Conservation (phyloP, 2,329 filamentous ascomycete genomes). For the Elsinoe necatrix region DNA sequence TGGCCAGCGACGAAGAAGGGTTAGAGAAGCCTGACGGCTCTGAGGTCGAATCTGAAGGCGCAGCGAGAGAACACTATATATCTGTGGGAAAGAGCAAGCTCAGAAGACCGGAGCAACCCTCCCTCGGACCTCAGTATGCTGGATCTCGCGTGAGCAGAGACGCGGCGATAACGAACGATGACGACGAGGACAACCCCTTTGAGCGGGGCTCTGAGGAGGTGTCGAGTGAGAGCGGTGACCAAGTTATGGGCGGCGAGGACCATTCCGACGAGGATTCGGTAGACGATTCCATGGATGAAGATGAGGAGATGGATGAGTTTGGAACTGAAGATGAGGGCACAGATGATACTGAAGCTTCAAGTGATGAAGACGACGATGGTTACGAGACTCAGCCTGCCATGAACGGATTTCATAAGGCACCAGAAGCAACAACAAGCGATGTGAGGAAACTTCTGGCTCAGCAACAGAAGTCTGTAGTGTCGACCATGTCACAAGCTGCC, state of each 20-base stretch:
- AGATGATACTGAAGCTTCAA: slow-evolving; percentile 28
- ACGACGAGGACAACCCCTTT: slow-evolving; percentile 44
- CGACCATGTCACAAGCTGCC: slow-evolving; percentile 57
- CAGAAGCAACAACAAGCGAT: slow-evolving; percentile 38
- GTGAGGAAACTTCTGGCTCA: slow-evolving; percentile 60
- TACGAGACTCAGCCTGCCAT: slow-evolving; percentile 17
- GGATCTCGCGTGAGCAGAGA: slow-evolving; percentile 67
- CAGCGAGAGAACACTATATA: slow-evolving; percentile 80
- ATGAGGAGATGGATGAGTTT: slow-evolving; percentile 16
- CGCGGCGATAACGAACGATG: slow-evolving; percentile 47
- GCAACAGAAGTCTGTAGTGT: slow-evolving; percentile 57
- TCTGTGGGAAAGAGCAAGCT: slow-evolving; percentile 76
- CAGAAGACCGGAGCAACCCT: slow-evolving; percentile 59
- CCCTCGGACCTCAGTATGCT: slow-evolving; percentile 70
- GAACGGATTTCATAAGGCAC: slow-evolving; percentile 21
- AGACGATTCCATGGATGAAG: neutral
- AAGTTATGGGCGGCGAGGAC: neutral
- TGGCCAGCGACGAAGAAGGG: slow-evolving; percentile 48
- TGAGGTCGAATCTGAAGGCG: slow-evolving; percentile 39
- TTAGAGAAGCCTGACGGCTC: slow-evolving; percentile 37
- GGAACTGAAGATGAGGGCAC: slow-evolving; percentile 31
- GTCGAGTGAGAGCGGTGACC: neutral
- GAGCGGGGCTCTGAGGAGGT: slow-evolving; percentile 31
- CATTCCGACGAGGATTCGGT: neutral
- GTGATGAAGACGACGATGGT: slow-evolving; percentile 22